phyloP scores from a whole-genome alignment of 345 rosid species.

The Aethionema arabicum region DNA sequence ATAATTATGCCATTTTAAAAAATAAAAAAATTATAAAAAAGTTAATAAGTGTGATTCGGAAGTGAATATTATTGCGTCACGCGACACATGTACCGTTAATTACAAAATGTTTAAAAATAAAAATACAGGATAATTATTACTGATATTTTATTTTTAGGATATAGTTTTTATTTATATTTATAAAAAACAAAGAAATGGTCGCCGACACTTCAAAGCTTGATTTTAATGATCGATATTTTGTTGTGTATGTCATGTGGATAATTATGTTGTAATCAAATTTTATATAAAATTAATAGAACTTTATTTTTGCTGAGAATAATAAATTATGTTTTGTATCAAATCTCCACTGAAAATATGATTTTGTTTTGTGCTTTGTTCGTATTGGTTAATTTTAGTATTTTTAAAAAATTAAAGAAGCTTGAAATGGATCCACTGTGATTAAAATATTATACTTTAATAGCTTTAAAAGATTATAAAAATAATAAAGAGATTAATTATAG shows the following conservation, averaged over 20 bases:
- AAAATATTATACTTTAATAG: slow-evolving; percentile 30
- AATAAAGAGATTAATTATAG: slow-evolving; percentile 27
- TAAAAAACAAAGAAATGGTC: slow-evolving; percentile 15
- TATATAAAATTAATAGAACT: slow-evolving; percentile 13
- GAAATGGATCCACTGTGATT: slow-evolving; percentile 34
- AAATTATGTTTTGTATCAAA: slow-evolving; percentile 20
- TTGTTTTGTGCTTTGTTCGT: slow-evolving; percentile 23
- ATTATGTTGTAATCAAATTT: slow-evolving; percentile 31
- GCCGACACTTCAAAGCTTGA: slow-evolving; percentile 33
- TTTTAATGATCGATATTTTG: slow-evolving; percentile 26
- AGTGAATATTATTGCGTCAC: slow-evolving; percentile 31
- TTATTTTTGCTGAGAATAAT: slow-evolving; percentile 4
- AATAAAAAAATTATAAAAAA: slow-evolving; percentile 1
- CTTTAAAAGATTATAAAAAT: slow-evolving; percentile 14
- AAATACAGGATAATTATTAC: slow-evolving; percentile 31
- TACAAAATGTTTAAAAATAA: slow-evolving; percentile 8
- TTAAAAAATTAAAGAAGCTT: slow-evolving; percentile 31
- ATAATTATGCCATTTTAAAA: neutral
- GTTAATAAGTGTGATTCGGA: slow-evolving; percentile 23
- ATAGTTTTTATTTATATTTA: neutral
- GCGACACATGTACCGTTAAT: slow-evolving; percentile 26
- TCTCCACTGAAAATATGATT: slow-evolving; percentile 26
- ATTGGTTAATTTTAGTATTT: slow-evolving; percentile 23
- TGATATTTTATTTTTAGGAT: slow-evolving; percentile 14
- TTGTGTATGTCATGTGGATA: slow-evolving; percentile 25